Conservation (phyloP, 257 asterid species). For the Solanum okadae region DNA sequence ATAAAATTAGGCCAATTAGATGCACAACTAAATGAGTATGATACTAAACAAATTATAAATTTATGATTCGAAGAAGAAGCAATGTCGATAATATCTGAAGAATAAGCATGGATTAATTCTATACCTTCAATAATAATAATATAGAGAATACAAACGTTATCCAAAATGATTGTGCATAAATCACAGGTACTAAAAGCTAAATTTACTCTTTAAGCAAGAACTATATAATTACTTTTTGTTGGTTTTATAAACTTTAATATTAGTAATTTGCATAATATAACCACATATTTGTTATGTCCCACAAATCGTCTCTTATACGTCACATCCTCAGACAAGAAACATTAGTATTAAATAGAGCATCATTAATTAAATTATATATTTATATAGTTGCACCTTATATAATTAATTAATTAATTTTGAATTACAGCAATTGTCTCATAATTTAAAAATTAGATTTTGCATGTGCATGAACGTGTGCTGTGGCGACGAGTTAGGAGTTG, state of each 20-base stretch:
- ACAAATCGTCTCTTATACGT: not conserved
- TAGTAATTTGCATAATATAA: not conserved
- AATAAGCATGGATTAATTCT: not conserved
- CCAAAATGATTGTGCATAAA: not conserved
- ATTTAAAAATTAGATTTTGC: not conserved
- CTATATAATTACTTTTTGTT: not conserved
- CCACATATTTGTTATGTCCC: not conserved
- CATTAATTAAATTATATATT: not conserved
- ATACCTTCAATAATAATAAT: not conserved
- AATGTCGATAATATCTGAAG: not conserved
- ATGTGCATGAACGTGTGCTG: conserved; percentile 18
- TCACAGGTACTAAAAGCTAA: not conserved
- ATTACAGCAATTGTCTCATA: not conserved
- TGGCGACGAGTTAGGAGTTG: conserved; percentile 5
- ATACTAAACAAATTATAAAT: not conserved
- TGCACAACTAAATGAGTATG: not conserved
- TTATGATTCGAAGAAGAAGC: not conserved
- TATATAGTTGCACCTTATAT: not conserved
- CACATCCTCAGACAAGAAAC: not conserved
- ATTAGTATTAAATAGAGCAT: not conserved
- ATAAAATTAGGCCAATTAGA: not conserved
- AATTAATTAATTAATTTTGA: not conserved
- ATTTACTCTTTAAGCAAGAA: not conserved
- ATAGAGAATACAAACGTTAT: not conserved
- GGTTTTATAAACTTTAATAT: not conserved